Evolutionary conservation across 169 alveolate genomes (phyloP).

Genomic region (Plasmodium gonderi): DNA sequence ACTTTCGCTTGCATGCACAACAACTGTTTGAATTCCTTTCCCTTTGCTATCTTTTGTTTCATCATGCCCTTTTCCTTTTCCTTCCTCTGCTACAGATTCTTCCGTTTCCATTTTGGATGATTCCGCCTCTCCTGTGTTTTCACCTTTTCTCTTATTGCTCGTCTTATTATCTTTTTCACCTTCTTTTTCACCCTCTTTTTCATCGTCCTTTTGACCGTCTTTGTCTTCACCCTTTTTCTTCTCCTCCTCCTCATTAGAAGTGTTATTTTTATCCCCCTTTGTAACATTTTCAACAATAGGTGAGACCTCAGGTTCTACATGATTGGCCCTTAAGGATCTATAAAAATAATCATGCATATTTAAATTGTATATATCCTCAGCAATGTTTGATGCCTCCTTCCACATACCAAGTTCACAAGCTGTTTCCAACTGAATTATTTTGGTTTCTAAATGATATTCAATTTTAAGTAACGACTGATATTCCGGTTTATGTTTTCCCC

Average conservation of each 20-base stretch:
- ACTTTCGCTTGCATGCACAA: constrained; percentile 45
- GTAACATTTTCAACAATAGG: background rate
- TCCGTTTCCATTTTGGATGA: background rate
- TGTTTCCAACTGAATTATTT: constrained; percentile 92
- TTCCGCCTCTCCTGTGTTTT: background rate
- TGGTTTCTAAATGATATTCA: constrained; percentile 91
- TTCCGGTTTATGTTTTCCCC: constrained; percentile 89
- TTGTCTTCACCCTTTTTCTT: background rate
- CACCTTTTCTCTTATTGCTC: background rate
- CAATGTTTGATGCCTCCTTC: constrained; percentile 95
- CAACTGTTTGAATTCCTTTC: background rate
- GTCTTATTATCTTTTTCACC: background rate
- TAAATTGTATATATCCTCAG: constrained; percentile 93
- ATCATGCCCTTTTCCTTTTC: background rate
- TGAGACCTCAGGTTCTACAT: constrained; percentile 11
- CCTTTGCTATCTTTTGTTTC: constrained; percentile 12
- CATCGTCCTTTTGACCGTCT: background rate
- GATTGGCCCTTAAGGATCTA: constrained; percentile 18
- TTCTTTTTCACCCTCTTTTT: background rate
- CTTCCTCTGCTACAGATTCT: background rate
- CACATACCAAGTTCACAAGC: constrained; percentile 94
- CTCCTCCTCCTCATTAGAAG: background rate
- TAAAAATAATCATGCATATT: constrained; percentile 86
- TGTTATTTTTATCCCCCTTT: background rate
- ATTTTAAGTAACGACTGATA: constrained; percentile 88